These are phyloP conservation scores for Trichosporon sp. DNA, from an alignment of 1,284 basidiomycete genomes.

Conservation along the genomic window DNA sequence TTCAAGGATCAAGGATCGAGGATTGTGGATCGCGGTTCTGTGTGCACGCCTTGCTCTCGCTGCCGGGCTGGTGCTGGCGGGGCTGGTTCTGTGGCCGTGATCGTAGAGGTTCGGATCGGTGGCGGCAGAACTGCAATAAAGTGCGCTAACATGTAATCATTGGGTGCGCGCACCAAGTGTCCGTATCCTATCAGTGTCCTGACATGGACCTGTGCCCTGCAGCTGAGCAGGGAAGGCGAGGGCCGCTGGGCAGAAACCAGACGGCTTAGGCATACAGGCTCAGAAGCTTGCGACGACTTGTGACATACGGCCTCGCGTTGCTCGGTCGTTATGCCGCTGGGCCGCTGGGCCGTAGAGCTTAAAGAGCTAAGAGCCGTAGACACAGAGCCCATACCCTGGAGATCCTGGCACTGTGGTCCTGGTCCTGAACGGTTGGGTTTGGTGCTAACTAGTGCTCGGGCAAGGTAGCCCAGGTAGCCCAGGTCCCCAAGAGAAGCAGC, in stretches of 20 bases:
- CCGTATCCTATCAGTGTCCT: constrained; percentile 10
- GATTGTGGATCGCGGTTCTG: background rate
- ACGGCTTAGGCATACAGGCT: background rate
- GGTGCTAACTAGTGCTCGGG: constrained; percentile 1
- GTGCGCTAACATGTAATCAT: constrained; percentile 7
- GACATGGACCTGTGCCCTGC: background rate
- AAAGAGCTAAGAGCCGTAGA: constrained; percentile 1
- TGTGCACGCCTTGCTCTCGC: no score
- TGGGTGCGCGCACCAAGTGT: background rate
- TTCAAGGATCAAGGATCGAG: constrained; percentile 8
- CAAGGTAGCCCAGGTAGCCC: background rate
- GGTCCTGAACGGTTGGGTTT: constrained; percentile 7
- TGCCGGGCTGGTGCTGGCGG: background rate
- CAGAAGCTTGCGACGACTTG: background rate
- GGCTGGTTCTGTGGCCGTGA: background rate
- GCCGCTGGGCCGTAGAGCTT: constrained; percentile 6
- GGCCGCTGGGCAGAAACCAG: background rate
- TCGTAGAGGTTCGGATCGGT: background rate
- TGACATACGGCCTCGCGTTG: constrained; percentile 2
- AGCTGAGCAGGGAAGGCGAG: background rate
- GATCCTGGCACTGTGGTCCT: background rate
- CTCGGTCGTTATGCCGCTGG: constrained; percentile 9
- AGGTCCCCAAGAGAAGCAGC: background rate
- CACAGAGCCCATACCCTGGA: background rate
- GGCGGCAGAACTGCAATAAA: constrained; percentile 12